Conservation (phyloP, 257 asterid genomes). For the Galeopsis tetrahit region DNA sequence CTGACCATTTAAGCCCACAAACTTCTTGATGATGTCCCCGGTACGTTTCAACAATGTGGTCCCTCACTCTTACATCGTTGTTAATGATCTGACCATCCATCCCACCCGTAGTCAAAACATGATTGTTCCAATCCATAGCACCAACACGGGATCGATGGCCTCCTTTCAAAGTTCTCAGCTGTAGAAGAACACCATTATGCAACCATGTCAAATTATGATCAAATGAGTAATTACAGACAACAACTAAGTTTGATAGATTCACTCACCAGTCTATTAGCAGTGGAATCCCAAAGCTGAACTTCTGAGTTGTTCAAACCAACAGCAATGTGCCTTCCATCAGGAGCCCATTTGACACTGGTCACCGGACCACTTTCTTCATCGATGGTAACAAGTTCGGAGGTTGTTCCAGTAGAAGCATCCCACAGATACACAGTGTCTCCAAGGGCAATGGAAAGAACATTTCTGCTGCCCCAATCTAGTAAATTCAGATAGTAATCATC, state of each 20-base stretch:
- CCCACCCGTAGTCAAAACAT: conserved; percentile 78
- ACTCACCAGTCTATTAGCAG: conserved; percentile 48
- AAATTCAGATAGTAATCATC: conserved; percentile 87
- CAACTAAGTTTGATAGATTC: not conserved
- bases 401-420: conserved; percentile 53
- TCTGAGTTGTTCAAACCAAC: conserved; percentile 61
- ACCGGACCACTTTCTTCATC: conserved; percentile 64
- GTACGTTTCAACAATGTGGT: conserved; percentile 61
- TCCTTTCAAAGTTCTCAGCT: conserved; percentile 56
- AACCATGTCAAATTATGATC: not conserved
- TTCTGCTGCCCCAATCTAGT: conserved; percentile 86
- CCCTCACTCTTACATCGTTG: conserved; percentile 74
- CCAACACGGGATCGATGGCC: conserved; percentile 76
- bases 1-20: conserved; percentile 87
- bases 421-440: conserved; percentile 69
- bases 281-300: conserved; percentile 66
- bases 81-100: conserved; percentile 77
- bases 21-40: conserved; percentile 83
- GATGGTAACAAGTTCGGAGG: conserved; percentile 53
- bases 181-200: not conserved
- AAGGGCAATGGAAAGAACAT: conserved; percentile 82
- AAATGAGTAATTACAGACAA: not conserved
- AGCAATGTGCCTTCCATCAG: conserved; percentile 55
- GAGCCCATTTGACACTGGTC: conserved; percentile 72
- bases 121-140: conserved; percentile 79